Conservation (phyloP, 176 grass and related monocot species). For the Pontederia paniculata region DNA sequence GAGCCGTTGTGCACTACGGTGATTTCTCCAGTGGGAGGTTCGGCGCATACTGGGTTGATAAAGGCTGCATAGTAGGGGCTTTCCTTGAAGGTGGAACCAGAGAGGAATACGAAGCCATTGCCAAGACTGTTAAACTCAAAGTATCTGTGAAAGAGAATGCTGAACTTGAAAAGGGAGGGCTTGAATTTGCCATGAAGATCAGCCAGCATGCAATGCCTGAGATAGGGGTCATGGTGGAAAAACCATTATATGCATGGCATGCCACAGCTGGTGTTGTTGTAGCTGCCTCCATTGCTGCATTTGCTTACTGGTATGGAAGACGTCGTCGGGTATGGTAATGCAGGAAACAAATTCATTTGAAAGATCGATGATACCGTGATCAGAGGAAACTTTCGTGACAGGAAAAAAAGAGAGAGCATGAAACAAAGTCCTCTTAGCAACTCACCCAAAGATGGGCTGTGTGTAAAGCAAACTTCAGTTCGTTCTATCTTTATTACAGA, state of each 20-base stretch:
- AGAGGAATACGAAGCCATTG: conserved; percentile 64
- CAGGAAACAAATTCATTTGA: neutral
- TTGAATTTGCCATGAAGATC: conserved; percentile 54
- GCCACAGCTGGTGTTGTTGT: conserved; percentile 2
- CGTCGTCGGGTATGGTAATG: conserved; percentile 46
- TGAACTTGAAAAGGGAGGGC: conserved; percentile 52
- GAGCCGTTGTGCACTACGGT: conserved; percentile 66
- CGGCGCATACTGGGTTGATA: conserved; percentile 73
- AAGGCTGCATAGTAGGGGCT: conserved; percentile 42
- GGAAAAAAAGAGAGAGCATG: too few species aligned
- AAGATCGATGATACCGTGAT: neutral
- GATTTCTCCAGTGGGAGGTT: conserved; percentile 49
- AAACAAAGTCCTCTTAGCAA: too few species aligned
- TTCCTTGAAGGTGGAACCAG: conserved; percentile 76
- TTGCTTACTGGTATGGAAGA: conserved; percentile 78
- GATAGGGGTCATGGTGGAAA: conserved; percentile 15
- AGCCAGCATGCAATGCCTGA: conserved; percentile 39
- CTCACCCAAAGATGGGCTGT: too few species aligned
- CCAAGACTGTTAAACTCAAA: conserved; percentile 34
- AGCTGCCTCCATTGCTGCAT: conserved; percentile 39
- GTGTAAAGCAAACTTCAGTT: too few species aligned
- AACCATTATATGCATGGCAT: neutral
- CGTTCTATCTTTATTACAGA: too few species aligned
- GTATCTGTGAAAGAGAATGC: conserved; percentile 28
- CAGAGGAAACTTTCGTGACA: too few species aligned